Base-by-base conservation (phyloP, 2,329 filamentous ascomycete species). In the Diaporthe citrichinensis region DNA sequence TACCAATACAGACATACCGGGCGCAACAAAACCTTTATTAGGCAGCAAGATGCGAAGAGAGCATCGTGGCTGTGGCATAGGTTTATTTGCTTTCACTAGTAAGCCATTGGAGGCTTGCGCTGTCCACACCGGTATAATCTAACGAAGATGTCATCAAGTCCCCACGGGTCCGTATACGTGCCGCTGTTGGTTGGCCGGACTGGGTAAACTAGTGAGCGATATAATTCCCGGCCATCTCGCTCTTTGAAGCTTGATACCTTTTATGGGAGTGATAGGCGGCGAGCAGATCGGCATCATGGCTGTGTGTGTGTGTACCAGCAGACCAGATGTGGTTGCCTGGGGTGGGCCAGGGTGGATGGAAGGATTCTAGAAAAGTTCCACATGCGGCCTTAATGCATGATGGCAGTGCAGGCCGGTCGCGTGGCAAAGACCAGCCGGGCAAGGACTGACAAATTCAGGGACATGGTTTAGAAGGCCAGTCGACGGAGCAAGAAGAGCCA, bases 291-390 rank as follows among this genome's bases (percentile, higher is more conserved):
- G 39, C 49, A n/a, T 62, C 58, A 41, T 41, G 71, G 71, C 71
- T 65, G 58, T 73, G 57, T 39, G 41, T 39, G 41, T 17, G 31
- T 41, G 58, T 62, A 44, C 36, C 58, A 25, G 31, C 20, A 23
- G n/a, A 55, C 23, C 15, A 8, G 3, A 41, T 69, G 46, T 36
- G 58, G 58, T 34, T 73, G 58, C 58, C 58, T 73, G 36, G 58
- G n/a, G 46, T 65, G 44, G 59, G 36, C 34, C 65, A 68, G 46
- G 51, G 51, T 55, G 58, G 34, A 34, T 44, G 46, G 71, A 73
- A 73, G 59, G 58, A 51, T 68, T 75, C 74, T 67, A 73, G 59
- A 75, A 73, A 34, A 57, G 44, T 62, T 72, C 73, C 73, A 61
- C 61, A 44, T 34, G 28, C 72, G 51, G 59, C 41, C 23, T 44